These are phyloP conservation scores for Plantago elongata DNA, from an alignment of 257 asterid species.

Conservation along the genomic window DNA sequence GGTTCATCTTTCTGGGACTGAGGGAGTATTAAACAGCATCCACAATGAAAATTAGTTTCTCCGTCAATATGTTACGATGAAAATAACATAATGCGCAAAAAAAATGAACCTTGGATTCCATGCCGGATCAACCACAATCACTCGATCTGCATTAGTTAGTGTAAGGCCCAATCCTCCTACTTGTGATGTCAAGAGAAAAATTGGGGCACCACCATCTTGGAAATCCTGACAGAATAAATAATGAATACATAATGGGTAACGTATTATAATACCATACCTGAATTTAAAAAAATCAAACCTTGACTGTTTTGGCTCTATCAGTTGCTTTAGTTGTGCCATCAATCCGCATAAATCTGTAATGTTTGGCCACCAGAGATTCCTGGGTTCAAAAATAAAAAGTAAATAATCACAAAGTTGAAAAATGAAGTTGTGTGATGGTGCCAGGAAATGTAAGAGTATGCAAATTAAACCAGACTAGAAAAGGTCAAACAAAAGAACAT, in stretches of 20 bases:
- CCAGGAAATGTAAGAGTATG: conserved; percentile 3
- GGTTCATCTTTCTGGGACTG: no score
- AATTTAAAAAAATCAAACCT: conserved; percentile 46
- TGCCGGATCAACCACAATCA: conserved; percentile 95
- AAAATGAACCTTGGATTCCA: conserved; percentile 88
- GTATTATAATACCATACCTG: conserved; percentile 7
- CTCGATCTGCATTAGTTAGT: conserved; percentile 93
- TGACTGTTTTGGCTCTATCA: conserved; percentile 70
- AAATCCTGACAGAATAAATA: conserved; percentile 54
- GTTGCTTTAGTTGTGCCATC: conserved; percentile 82
- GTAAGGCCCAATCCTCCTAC: conserved; percentile 98
- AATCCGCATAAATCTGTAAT: conserved; percentile 67
- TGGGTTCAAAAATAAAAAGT: conserved; percentile 22
- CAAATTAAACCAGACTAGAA: not conserved
- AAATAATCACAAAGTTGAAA: conserved; percentile 4
- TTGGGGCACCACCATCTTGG: conserved; percentile 84
- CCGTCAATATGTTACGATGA: not conserved
- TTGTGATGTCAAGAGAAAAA: conserved; percentile 88
- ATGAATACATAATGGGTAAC: conserved; percentile 9
- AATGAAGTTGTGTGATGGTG: no score
- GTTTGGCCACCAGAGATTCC: conserved; percentile 58
- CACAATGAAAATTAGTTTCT: not conserved
- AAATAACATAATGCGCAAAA: conserved; percentile 2
- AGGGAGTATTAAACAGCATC: no score
- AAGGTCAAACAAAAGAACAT: no score